Evolutionary conservation across 495 filamentous ascomycete genomes (phyloP).

Genomic region (Penicillium bovifimosum): DNA sequence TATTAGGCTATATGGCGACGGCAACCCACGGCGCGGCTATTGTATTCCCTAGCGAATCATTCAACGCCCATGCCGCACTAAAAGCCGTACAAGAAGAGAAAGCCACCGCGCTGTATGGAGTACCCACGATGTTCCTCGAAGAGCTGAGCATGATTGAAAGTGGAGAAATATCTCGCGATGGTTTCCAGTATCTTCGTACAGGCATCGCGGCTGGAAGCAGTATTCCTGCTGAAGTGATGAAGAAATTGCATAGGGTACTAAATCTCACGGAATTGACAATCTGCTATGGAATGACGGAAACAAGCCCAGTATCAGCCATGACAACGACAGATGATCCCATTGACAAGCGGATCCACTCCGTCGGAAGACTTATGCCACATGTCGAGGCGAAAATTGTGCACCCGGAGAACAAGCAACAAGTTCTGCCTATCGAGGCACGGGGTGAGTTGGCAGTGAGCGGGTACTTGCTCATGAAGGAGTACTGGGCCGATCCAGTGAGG

Average conservation of each 20-base stretch:
- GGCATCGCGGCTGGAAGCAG: slow-evolving; percentile 89
- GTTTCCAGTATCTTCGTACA: slow-evolving; percentile 69
- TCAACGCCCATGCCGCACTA: slow-evolving; percentile 71
- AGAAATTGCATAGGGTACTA: slow-evolving; percentile 63
- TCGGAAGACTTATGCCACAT: slow-evolving; percentile 77
- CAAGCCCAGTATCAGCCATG: slow-evolving; percentile 86
- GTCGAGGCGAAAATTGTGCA: slow-evolving; percentile 80
- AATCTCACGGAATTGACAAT: slow-evolving; percentile 85
- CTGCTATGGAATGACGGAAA: slow-evolving; percentile 99
- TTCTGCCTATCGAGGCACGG: slow-evolving; percentile 57
- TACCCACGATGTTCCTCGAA: slow-evolving; percentile 95
- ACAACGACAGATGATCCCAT: slow-evolving; percentile 78
- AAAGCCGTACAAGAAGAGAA: slow-evolving; percentile 65
- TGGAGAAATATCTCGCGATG: slow-evolving; percentile 46
- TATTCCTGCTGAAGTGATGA: slow-evolving; percentile 81
- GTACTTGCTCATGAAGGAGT: slow-evolving; percentile 86
- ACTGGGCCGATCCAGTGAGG: slow-evolving; percentile 66
- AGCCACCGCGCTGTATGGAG: slow-evolving; percentile 85
- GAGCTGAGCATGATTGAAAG: slow-evolving; percentile 67
- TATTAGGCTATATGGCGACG: slow-evolving; percentile 91
- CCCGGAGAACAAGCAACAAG: slow-evolving; percentile 46
- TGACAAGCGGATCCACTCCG: slow-evolving; percentile 68
- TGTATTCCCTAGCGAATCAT: slow-evolving; percentile 82
- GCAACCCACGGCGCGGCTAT: slow-evolving; percentile 81
- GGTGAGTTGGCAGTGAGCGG: slow-evolving; percentile 84